phyloP scores from a whole-genome alignment of 805 yeast species.

The Pichia gijzeniarum region DNA sequence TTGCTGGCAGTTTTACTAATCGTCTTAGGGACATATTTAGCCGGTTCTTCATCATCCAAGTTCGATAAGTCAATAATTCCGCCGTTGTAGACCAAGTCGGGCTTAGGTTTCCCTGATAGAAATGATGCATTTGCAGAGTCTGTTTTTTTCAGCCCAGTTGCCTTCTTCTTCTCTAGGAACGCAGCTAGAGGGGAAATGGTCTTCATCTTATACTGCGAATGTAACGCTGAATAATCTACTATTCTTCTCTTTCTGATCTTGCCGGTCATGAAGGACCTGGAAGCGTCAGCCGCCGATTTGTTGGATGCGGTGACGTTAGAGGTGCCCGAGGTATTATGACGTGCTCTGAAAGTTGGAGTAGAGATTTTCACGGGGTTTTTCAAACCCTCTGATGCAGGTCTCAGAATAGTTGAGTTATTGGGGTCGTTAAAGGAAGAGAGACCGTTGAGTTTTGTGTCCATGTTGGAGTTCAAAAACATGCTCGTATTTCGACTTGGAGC shows the following conservation, averaged over 20 bases:
- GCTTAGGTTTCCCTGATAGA: neutral
- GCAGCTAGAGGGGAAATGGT: constrained; percentile 26
- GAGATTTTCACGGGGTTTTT: constrained; percentile 21
- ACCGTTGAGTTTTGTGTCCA: constrained; percentile 1
- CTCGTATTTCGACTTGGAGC: constrained; percentile 12
- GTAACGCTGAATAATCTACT: constrained; percentile 23
- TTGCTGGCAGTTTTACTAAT: constrained; percentile 18
- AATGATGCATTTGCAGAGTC: no score
- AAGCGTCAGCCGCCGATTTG: neutral
- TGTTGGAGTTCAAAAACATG: constrained; percentile 2
- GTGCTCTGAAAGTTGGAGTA: constrained; percentile 20
- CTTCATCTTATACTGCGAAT: constrained; percentile 24
- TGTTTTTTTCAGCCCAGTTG: neutral
- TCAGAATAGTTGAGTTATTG: constrained; percentile 17
- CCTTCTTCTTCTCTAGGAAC: constrained; percentile 17
- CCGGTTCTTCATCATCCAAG: constrained; percentile 11
- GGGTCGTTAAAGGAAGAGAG: constrained; percentile 10
- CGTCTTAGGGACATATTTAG: neutral
- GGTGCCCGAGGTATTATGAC: neutral
- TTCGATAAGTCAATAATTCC: constrained; percentile 16
- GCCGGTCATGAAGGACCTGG: constrained; percentile 5
- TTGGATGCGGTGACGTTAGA: constrained; percentile 1
- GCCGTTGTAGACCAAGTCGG: constrained; percentile 9
- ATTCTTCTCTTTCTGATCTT: constrained; percentile 22
- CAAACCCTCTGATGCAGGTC: constrained; percentile 19